Percentiles rank a stretch among this genome's conserved stretches.
Evolutionary conservation across 805 yeast genomes (phyloP).

Genomic region (Saccharomycopsis lassenensis): DNA sequence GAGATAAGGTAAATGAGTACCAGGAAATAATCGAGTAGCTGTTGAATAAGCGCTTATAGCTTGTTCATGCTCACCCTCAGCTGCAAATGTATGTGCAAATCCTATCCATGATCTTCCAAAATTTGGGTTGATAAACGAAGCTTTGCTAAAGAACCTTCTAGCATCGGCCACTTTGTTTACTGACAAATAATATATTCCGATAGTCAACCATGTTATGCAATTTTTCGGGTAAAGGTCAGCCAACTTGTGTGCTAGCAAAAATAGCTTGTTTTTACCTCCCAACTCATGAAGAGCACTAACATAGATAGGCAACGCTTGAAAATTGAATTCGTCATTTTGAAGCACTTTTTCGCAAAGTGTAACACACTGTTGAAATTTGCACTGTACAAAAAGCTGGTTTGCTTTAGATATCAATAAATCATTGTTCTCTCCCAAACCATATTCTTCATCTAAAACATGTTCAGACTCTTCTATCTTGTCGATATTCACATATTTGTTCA

Average conservation of each 20-base stretch:
- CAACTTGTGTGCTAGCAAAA: conserved; percentile 68
- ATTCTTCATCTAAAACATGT: conserved; percentile 55
- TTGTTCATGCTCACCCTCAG: conserved; percentile 98
- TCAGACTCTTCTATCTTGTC: conserved; percentile 55
- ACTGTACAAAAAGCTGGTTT: conserved; percentile 59
- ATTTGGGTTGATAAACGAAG: conserved; percentile 78
- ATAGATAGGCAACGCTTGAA: conserved; percentile 64
- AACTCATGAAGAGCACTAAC: conserved; percentile 77
- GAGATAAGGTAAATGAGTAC: conserved; percentile 80
- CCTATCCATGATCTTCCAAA: conserved; percentile 97
- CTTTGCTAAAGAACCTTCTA: conserved; percentile 75
- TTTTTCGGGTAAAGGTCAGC: conserved; percentile 76
- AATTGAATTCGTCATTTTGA: conserved; percentile 56
- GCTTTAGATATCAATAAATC: conserved; percentile 64
- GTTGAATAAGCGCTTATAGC: conserved; percentile 96
- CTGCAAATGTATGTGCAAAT: conserved; percentile 95
- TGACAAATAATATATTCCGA: conserved; percentile 80
- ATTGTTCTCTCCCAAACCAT: conserved; percentile 52
- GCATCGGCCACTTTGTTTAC: conserved; percentile 71
- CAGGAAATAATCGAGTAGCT: conserved; percentile 84
- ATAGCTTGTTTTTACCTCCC: conserved; percentile 72
- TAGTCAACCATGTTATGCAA: conserved; percentile 84
- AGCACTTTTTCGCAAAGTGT: conserved; percentile 53
- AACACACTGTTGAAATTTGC: conserved; percentile 69
- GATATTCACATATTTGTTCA: conserved; percentile 62